phyloP scores from a whole-genome alignment of 176 grass and related monocot genomes.

The Musa itinerans region DNA sequence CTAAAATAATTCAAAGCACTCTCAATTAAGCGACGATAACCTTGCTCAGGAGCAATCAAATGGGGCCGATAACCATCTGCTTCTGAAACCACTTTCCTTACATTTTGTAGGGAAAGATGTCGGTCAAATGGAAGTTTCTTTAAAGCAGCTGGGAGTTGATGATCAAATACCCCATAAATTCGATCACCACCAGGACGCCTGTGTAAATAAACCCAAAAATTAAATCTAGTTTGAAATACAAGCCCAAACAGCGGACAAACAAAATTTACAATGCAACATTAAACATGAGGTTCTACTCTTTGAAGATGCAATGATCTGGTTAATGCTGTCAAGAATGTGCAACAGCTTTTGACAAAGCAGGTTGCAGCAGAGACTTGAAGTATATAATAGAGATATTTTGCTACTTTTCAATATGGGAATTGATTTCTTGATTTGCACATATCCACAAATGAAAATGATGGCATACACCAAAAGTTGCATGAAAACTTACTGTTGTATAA shows the following conservation, averaged over 20 bases:
- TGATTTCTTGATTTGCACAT: too few relatives aligned
- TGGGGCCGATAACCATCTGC: constrained; percentile 97
- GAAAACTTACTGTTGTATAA: too few relatives aligned
- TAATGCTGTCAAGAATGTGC: too few relatives aligned
- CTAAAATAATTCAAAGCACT: constrained; percentile 85
- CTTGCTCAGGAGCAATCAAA: constrained; percentile 96
- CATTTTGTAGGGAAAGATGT: constrained; percentile 71
- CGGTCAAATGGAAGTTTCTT: constrained; percentile 91
- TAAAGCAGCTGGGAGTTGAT: constrained; percentile 78
- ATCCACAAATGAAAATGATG: too few relatives aligned
- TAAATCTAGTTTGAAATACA: neutral
- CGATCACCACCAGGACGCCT: constrained; percentile 82
- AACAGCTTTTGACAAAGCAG: too few relatives aligned
- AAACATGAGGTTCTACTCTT: neutral
- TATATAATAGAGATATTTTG: too few relatives aligned
- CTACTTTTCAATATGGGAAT: too few relatives aligned
- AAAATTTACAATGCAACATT: neutral
- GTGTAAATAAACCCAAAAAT: neutral
- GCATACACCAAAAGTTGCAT: too few relatives aligned
- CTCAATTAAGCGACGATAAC: constrained; percentile 83
- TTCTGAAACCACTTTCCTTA: constrained; percentile 77
- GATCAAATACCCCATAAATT: constrained; percentile 94
- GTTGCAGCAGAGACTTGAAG: too few relatives aligned
- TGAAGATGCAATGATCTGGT: too few relatives aligned
- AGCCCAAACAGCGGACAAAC: neutral